Conservation (phyloP, 169 alveolate species). For the Toxoplasma gondii region DNA sequence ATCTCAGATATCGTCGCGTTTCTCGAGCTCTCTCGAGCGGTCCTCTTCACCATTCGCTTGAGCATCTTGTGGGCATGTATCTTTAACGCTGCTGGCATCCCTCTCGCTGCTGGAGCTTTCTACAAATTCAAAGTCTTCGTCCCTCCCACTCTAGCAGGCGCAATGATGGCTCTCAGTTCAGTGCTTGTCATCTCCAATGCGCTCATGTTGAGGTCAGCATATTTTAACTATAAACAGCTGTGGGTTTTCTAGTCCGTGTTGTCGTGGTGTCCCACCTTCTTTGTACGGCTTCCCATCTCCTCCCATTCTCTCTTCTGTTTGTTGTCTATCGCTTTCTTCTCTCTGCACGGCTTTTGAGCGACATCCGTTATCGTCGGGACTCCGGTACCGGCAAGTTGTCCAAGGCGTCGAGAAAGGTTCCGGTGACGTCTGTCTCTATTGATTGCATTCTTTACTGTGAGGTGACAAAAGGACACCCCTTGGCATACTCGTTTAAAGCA, state of each 20-base stretch:
- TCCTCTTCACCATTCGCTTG: constrained; percentile 8
- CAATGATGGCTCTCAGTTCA: constrained; percentile 25
- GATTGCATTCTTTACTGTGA: too few species aligned
- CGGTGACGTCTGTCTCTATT: too few species aligned
- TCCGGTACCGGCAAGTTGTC: too few species aligned
- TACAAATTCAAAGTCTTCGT: constrained; percentile 10
- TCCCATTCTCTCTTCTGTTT: background rate
- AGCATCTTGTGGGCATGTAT: constrained; percentile 47
- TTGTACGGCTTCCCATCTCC: background rate
- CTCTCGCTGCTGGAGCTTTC: constrained; percentile 63
- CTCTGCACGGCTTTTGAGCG: too few species aligned
- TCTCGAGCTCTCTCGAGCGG: background rate
- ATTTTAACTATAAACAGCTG: background rate
- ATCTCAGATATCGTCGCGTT: background rate
- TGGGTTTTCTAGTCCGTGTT: background rate
- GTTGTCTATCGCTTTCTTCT: too few species aligned
- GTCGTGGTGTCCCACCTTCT: background rate
- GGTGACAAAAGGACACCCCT: too few species aligned
- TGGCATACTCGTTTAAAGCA: too few species aligned
- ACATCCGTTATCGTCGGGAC: too few species aligned
- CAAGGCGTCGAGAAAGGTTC: too few species aligned
- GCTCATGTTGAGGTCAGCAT: background rate
- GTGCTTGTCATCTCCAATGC: background rate
- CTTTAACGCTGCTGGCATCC: constrained; percentile 48
- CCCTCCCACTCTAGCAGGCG: constrained; percentile 51